Evolutionary conservation across 2,329 filamentous ascomycete genomes (phyloP).

Genomic region (Pyrenochaeta sp.): DNA sequence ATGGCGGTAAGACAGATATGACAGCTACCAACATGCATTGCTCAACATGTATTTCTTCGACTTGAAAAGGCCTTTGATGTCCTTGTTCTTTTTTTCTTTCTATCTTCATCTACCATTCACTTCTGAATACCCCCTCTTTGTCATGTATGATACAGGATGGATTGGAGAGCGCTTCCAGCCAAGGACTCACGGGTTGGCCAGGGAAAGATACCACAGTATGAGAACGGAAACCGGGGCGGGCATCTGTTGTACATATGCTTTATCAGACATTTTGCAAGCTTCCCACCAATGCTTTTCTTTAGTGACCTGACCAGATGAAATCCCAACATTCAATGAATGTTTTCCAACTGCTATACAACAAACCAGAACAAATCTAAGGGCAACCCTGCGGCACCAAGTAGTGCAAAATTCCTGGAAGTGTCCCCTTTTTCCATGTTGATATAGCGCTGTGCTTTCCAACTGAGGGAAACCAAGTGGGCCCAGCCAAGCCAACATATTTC

Average conservation of each 20-base stretch:
- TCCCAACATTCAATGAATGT: no score
- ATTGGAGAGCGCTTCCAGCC: background rate
- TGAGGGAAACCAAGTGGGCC: conserved; percentile 51
- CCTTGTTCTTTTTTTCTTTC: conserved; percentile 4
- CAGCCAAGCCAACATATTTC: conserved; percentile 52
- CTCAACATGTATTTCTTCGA: background rate
- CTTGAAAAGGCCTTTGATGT: background rate
- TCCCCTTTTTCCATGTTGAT: background rate
- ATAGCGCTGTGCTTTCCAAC: conserved; percentile 29
- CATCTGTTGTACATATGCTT: no score
- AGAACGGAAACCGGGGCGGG: background rate
- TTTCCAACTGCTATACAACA: no score
- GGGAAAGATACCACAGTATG: conserved; percentile 10
- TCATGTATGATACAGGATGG: conserved; percentile 12
- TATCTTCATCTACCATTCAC: conserved; percentile 9
- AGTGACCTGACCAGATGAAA: no score
- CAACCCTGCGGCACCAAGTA: no score
- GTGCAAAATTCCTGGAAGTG: conserved; percentile 1
- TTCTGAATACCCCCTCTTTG: conserved; percentile 25
- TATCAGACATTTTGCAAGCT: background rate
- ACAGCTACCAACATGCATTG: background rate
- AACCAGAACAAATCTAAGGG: no score
- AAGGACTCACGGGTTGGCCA: background rate
- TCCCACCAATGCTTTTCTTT: conserved; percentile 2
- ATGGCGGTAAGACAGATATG: conserved; percentile 39